phyloP scores from a whole-genome alignment of 2,329 filamentous ascomycete species.

The Hirsutella minnesotensis region DNA sequence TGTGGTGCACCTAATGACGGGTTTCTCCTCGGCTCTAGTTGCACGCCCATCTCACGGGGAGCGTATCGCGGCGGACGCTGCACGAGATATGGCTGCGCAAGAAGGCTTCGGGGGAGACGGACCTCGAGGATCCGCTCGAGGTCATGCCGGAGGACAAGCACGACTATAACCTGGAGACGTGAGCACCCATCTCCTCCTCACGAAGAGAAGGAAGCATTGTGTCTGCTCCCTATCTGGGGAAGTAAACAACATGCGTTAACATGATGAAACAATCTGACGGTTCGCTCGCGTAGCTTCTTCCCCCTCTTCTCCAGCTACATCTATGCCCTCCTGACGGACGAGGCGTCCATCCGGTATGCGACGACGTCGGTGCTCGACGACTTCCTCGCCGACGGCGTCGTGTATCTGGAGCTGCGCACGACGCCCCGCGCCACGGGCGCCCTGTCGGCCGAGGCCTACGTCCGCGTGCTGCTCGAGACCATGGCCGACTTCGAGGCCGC shows the following conservation, averaged over 20 bases:
- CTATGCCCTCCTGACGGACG: conserved; percentile 59
- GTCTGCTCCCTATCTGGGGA: no score
- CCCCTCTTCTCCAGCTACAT: conserved; percentile 70
- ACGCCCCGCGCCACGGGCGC: conserved; percentile 55
- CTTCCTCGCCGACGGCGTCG: conserved; percentile 60
- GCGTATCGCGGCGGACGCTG: conserved; percentile 59
- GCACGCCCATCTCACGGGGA: conserved; percentile 71
- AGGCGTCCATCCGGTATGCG: conserved; percentile 45
- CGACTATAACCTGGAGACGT: conserved; percentile 60
- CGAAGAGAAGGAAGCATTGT: no score
- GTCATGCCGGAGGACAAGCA: conserved; percentile 61
- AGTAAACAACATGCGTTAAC: no score
- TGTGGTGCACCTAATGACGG: no score
- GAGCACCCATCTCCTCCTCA: conserved; percentile 16
- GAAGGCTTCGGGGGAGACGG: conserved; percentile 36
- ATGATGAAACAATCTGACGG: no score
- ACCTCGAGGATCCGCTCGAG: conserved; percentile 54
- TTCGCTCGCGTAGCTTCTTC: conserved; percentile 58
- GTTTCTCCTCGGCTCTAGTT: conserved; percentile 34
- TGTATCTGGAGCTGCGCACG: conserved; percentile 70
- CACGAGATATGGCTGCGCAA: conserved; percentile 62
- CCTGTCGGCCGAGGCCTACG: conserved; percentile 52
- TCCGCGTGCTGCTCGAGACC: conserved; percentile 52
- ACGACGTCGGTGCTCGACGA: conserved; percentile 53
- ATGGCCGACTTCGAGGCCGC: conserved; percentile 39